Evolutionary conservation across 2,329 filamentous ascomycete genomes (phyloP).

Genomic region (Verticillium dahliae): DNA sequence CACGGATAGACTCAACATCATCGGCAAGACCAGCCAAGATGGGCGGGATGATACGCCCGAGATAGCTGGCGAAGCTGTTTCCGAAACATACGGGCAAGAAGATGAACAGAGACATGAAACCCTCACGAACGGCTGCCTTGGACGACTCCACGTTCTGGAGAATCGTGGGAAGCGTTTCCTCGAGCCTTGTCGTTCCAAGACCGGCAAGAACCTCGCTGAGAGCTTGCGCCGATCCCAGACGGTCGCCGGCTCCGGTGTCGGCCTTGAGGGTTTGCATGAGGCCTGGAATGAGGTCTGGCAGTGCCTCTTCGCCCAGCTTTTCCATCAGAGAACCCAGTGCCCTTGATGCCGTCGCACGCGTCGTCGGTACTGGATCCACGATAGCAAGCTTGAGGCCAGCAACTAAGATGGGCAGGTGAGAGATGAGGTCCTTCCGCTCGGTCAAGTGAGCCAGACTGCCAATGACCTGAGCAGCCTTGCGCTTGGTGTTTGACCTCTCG

Average conservation of each 20-base stretch:
- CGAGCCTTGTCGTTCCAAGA: slow-evolving; percentile 82
- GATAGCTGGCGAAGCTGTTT: slow-evolving; percentile 95
- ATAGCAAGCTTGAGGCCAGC: slow-evolving; percentile 83
- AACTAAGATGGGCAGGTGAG: slow-evolving; percentile 87
- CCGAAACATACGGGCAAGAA: slow-evolving; percentile 98
- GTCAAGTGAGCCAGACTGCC: slow-evolving; percentile 95
- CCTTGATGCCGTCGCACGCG: slow-evolving; percentile 90
- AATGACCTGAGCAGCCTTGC: slow-evolving; percentile 95
- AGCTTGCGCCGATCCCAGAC: slow-evolving; percentile 92
- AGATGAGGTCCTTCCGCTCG: slow-evolving; percentile 86
- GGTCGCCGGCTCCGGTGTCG: slow-evolving; percentile 91
- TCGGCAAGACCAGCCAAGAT: slow-evolving; percentile 92
- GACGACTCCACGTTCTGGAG: slow-evolving; percentile 91
- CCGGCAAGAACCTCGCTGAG: slow-evolving; percentile 94
- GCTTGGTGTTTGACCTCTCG: slow-evolving; percentile 89
- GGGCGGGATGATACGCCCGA: slow-evolving; percentile 90
- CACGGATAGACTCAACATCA: slow-evolving; percentile 91
- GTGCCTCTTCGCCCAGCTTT: slow-evolving; percentile 92
- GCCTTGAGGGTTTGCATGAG: slow-evolving; percentile 98
- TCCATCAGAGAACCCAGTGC: slow-evolving; percentile 95
- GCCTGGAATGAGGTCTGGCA: slow-evolving; percentile 94
- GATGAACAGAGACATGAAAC: slow-evolving; percentile 99
- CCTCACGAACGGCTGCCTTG: slow-evolving; percentile 86
- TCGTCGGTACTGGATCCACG: slow-evolving; percentile 93
- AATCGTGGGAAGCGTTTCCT: slow-evolving; percentile 94